Percentiles rank a stretch among this genome's conserved stretches.
Conservation (phyloP, 371 early-diverging fungal species). For the Mycotypha africana region DNA sequence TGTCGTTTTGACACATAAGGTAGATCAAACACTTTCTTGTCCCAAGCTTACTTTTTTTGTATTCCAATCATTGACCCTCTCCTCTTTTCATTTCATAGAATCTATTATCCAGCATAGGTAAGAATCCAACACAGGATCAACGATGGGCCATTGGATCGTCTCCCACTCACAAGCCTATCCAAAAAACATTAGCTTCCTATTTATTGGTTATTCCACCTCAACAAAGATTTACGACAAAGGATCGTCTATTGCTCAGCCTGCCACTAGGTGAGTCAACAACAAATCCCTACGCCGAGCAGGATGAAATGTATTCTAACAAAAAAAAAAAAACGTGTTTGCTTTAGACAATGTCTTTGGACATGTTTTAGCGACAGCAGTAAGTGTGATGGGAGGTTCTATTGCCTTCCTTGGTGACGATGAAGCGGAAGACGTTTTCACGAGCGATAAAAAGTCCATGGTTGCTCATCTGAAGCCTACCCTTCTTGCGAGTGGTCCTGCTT, state of each 20-base stretch:
- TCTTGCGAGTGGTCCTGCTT: conserved; percentile 6
- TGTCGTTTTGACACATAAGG: conserved; percentile 44
- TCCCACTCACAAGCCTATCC: too few relatives aligned
- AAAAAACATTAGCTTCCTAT: conserved; percentile 37
- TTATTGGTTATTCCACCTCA: conserved; percentile 37
- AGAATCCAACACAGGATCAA: neutral
- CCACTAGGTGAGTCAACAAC: conserved; percentile 30
- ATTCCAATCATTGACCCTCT: too few relatives aligned
- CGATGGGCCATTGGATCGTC: too few relatives aligned
- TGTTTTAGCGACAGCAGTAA: conserved; percentile 19
- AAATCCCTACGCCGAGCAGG: too few relatives aligned
- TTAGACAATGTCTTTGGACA: conserved; percentile 37
- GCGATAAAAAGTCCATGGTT: too few relatives aligned
- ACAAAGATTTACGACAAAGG: conserved; percentile 32
- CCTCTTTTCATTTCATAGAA: conserved; percentile 1
- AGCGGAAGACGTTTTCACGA: conserved; percentile 14
- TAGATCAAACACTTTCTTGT: too few relatives aligned
- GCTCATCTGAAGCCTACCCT: too few relatives aligned
- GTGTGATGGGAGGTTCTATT: conserved; percentile 59
- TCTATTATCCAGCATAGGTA: conserved; percentile 17
- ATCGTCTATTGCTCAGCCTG: conserved; percentile 34
- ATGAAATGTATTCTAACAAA: too few relatives aligned
- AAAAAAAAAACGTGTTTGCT: too few relatives aligned
- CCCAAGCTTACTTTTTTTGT: too few relatives aligned
- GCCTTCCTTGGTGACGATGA: conserved; percentile 67